Conservation (phyloP, 768 basidiomycete species). For the Pluteus cervinus region DNA sequence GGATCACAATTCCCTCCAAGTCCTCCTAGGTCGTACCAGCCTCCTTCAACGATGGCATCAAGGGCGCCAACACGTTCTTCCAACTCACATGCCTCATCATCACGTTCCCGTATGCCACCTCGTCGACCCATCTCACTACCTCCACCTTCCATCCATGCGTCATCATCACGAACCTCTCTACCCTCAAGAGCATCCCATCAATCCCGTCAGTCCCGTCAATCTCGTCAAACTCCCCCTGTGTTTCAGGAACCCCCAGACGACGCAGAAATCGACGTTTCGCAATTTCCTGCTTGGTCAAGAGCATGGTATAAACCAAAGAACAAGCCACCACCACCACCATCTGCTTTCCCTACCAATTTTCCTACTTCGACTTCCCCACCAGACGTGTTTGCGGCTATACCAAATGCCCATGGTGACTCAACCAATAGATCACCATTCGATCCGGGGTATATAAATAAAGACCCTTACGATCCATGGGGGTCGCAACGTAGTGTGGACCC, state of each 20-base stretch:
- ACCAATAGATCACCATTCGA: slow-evolving; percentile 32
- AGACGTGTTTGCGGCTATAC: slow-evolving; percentile 3
- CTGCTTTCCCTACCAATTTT: background rate
- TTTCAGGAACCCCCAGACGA: slow-evolving; percentile 16
- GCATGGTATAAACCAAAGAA: slow-evolving; percentile 46
- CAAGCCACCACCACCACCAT: slow-evolving; percentile 12
- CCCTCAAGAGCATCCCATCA: slow-evolving; percentile 11
- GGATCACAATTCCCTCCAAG: slow-evolving; percentile 21
- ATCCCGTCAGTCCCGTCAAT: no score
- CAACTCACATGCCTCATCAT: slow-evolving; percentile 19
- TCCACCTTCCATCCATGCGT: slow-evolving; percentile 24
- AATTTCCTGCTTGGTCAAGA: slow-evolving; percentile 60
- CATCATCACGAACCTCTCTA: slow-evolving; percentile 17
- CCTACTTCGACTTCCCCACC: background rate
- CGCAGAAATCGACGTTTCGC: slow-evolving; percentile 51
- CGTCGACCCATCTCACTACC: slow-evolving; percentile 47
- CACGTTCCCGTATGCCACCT: slow-evolving; percentile 14
- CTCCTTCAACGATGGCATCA: slow-evolving; percentile 38
- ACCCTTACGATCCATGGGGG: slow-evolving; percentile 34
- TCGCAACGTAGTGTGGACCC: slow-evolving; percentile 43
- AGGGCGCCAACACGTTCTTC: slow-evolving; percentile 39
- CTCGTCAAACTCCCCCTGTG: slow-evolving; percentile 15
- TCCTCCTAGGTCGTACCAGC: slow-evolving; percentile 14
- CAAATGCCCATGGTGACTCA: no score
- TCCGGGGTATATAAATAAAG: slow-evolving; percentile 21